A percentile compares a stretch with the other conserved stretches of the same genome.
Conservation (phyloP, 2,329 filamentous ascomycete genomes). For the Neofusicoccum ribis region DNA sequence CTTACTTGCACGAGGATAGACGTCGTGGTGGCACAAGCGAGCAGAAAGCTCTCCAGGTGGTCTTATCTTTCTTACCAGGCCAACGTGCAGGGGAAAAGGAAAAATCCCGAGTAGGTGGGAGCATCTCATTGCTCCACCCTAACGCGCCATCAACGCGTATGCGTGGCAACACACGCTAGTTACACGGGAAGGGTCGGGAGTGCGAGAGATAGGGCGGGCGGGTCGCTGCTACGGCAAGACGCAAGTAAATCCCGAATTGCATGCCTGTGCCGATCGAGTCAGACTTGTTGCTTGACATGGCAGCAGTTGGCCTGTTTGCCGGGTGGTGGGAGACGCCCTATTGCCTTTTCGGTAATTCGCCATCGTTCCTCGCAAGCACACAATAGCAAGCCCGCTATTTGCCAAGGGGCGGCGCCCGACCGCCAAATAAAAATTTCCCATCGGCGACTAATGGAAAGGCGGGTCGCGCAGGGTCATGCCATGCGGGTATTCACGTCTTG, state of each 20-base stretch:
- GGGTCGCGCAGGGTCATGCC: neutral
- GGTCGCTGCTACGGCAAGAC: neutral
- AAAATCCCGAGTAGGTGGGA: neutral
- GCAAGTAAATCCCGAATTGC: neutral
- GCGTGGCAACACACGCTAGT: neutral
- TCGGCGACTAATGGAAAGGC: neutral
- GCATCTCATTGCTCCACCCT: constrained; percentile 12
- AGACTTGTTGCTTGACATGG: neutral
- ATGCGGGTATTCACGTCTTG: neutral
- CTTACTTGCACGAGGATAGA: neutral
- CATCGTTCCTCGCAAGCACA: constrained; percentile 1
- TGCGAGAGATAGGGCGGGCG: neutral
- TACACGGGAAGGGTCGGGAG: neutral
- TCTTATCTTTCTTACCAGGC: neutral
- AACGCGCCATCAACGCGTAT: neutral
- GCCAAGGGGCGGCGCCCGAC: neutral
- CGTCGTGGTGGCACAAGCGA: neutral
- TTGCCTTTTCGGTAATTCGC: constrained; percentile 12
- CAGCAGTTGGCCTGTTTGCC: neutral
- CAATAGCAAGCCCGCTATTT: neutral
- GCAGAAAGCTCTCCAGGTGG: neutral
- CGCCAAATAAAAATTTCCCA: neutral
- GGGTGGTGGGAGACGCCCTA: neutral
- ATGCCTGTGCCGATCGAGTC: neutral
- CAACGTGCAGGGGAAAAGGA: neutral